Base-by-base conservation (phyloP, 2,329 filamentous ascomycete species). In the Aureobasidium sp. region DNA sequence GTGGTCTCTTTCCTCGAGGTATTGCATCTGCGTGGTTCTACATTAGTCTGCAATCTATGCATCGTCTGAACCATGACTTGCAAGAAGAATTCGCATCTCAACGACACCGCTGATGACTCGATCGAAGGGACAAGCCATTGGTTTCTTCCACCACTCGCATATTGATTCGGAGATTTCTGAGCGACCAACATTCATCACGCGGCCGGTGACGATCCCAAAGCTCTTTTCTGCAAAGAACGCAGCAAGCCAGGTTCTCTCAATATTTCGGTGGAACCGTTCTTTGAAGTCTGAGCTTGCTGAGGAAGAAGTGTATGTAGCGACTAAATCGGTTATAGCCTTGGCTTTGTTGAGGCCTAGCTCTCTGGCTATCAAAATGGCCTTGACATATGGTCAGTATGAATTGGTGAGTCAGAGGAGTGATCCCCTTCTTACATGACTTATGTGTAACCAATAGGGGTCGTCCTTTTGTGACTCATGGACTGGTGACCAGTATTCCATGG, bases 201-300 rank as follows among this genome's bases (percentile, higher is more conserved):
- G 58, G 31, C 58, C 58, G 7, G 58, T 61, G 9, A 50, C 58
- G 20, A 61, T 50, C 16, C 58, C 45, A 10, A 61, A 61, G 23
- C 58, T 61, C 33, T 61, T 61, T 40, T 61, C 58, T 20, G 58
- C 58, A 38, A 61, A 48, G 45, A 61, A 61, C 6, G 45, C 58
- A 29, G 43, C 43, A 40, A 61, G 43, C 58, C 58, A 61, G 3
- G 58, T 61, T 29, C 58, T 36, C 20, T 61, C 43, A 27, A 61
- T 38, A 25, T 61, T 61, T 3, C 58, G 43, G n/a, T 4, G n/a
- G 7, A 61, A 50, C 3, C 58, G 29, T 20, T 61, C 58, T 8
- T 50, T 61, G n/a, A 48, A 48, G 31, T 61, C 16, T 27, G 43
- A 36, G 33, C 45, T 61, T 20, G 58, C 45, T 18, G 43, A 27